phyloP scores from a whole-genome alignment of 2,329 filamentous ascomycete species.

The Daldinia eschscholtzii region DNA sequence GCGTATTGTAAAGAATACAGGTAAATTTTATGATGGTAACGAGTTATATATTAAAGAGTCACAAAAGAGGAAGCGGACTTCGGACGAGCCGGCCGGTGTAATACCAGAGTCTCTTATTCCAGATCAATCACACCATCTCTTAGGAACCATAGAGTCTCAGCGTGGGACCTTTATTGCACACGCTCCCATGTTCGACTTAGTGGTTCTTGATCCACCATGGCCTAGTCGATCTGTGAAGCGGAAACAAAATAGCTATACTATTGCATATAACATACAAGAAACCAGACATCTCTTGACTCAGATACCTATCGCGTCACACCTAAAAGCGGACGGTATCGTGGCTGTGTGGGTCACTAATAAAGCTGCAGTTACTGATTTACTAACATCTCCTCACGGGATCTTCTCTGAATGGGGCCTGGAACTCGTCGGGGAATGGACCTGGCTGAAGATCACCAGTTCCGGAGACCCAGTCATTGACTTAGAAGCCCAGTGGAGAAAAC shows the following conservation, averaged over 20 bases:
- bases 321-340: constrained; percentile 69
- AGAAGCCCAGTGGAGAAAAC: constrained; percentile 75
- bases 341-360: constrained; percentile 86
- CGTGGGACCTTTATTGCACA: constrained; percentile 57
- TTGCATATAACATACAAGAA: constrained; percentile 60
- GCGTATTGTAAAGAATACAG: constrained; percentile 49
- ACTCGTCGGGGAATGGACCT: constrained; percentile 78
- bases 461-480: constrained; percentile 75
- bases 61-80: constrained; percentile 37
- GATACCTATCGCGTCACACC: constrained; percentile 68
- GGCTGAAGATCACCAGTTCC: constrained; percentile 77
- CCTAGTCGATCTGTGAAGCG: constrained; percentile 80
- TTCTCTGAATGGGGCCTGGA: constrained; percentile 77
- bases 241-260: constrained; percentile 64
- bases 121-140: constrained; percentile 59
- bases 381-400: constrained; percentile 66
- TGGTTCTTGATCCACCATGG: constrained; percentile 84
- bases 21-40: neutral
- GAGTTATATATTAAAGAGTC: constrained; percentile 17
- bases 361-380: constrained; percentile 66
- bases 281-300: constrained; percentile 64
- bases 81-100: constrained; percentile 17
- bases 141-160: constrained; percentile 61
- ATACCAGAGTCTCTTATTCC: constrained; percentile 55
- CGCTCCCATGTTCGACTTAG: constrained; percentile 71